Evolutionary conservation across 441 rosid genomes (phyloP).

Genomic region (Kokia cookei): DNA sequence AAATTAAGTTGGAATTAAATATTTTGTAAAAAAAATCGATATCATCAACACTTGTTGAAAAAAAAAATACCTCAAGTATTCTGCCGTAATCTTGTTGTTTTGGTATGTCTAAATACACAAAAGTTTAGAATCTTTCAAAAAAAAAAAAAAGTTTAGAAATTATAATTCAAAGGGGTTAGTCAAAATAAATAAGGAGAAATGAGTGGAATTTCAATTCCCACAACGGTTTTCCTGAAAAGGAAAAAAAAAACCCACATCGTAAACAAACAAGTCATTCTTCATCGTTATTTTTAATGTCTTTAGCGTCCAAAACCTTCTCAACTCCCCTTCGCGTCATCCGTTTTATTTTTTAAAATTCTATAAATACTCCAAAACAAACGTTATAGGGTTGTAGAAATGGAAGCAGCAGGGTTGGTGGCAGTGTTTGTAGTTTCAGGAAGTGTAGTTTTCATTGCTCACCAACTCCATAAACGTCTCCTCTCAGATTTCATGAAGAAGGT

Average conservation of each 20-base stretch:
- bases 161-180: neutral
- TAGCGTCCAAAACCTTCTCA: neutral
- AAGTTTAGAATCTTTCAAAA: no score
- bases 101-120: no score
- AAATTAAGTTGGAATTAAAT: no score
- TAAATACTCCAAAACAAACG: neutral
- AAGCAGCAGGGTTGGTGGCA: constrained; percentile 47
- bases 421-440: constrained; percentile 78
- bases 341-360: neutral
- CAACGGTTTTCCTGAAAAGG: no score
- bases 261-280: neutral
- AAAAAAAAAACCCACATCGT: neutral
- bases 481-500: constrained; percentile 75
- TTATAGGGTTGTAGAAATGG: constrained; percentile 21
- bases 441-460: constrained; percentile 54
- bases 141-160: no score
- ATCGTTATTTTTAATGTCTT: neutral
- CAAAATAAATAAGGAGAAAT: neutral
- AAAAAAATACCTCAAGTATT: neutral
- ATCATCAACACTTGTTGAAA: no score
- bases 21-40: no score
- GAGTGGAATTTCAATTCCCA: neutral
- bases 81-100: neutral
- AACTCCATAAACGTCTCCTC: constrained; percentile 64
- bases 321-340: constrained; percentile 8